phyloP scores from a whole-genome alignment of 2,329 filamentous ascomycete genomes.

The Neopestalotiopsis sp. region DNA sequence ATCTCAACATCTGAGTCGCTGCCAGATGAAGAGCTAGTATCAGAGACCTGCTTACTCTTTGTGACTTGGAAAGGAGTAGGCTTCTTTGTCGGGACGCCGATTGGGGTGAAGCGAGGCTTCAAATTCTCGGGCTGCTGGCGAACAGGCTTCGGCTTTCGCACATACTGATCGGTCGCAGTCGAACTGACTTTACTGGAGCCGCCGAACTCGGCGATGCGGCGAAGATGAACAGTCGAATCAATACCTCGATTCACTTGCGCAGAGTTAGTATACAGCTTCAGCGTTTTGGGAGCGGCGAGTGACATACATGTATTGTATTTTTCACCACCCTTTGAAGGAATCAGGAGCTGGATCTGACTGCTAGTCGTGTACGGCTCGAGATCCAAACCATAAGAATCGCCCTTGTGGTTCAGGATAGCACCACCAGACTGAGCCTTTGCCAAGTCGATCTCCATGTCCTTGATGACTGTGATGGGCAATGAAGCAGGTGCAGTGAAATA shows the following conservation, averaged over 20 bases:
- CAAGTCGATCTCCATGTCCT: conserved; percentile 65
- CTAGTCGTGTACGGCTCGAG: conserved; percentile 57
- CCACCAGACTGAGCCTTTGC: conserved; percentile 58
- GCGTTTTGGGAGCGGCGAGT: conserved; percentile 17
- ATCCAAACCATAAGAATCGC: conserved; percentile 65
- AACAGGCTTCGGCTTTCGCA: conserved; percentile 52
- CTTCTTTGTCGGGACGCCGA: conserved; percentile 53
- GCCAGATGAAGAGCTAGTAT: conserved; percentile 44
- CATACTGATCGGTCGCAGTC: conserved; percentile 45
- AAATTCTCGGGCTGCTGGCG: conserved; percentile 72
- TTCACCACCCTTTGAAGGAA: conserved; percentile 60
- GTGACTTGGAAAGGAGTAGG: conserved; percentile 18
- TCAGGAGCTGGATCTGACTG: conserved; percentile 62
- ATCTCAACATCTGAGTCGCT: conserved; percentile 52
- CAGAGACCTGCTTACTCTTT: conserved; percentile 43
- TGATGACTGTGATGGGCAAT: conserved; percentile 70
- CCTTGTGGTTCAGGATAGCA: conserved; percentile 65
- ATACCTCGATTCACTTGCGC: conserved; percentile 49
- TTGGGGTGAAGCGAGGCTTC: conserved; percentile 69
- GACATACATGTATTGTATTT: conserved; percentile 60
- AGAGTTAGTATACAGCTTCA: conserved; percentile 27
- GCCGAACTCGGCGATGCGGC: conserved; percentile 64
- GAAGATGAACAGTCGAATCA: conserved; percentile 67
- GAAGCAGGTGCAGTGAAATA: conserved; percentile 77
- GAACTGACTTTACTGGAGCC: conserved; percentile 44